A percentile compares a stretch with the other conserved stretches of the same genome.
Evolutionary conservation across 2,329 filamentous ascomycete species (phyloP).

Genomic region (Lasiodiplodia citricola): DNA sequence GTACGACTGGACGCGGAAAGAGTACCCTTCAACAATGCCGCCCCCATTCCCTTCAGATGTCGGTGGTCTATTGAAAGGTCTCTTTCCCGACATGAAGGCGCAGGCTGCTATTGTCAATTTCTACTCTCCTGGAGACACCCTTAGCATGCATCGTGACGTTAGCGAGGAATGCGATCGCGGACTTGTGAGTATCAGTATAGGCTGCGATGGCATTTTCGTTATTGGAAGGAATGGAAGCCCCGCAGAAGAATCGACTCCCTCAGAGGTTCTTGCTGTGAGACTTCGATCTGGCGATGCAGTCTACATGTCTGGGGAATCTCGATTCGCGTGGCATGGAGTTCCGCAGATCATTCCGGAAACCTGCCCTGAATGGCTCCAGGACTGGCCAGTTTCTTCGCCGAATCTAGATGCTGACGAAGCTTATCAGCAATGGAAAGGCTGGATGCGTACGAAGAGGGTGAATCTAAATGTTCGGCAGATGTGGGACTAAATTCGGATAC

Average conservation of each 20-base stretch:
- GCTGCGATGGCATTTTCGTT: conserved; percentile 89
- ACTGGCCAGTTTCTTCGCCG: conserved; percentile 69
- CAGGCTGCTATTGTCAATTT: conserved; percentile 95
- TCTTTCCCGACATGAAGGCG: conserved; percentile 79
- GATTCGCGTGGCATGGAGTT: conserved; percentile 95
- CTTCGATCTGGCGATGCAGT: conserved; percentile 86
- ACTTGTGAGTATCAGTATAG: conserved; percentile 83
- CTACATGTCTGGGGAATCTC: conserved; percentile 81
- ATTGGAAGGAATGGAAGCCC: conserved; percentile 68
- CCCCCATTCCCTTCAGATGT: conserved; percentile 79
- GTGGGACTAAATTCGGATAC: conserved; percentile 54
- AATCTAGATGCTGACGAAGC: conserved; percentile 31
- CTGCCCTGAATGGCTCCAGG: conserved; percentile 73
- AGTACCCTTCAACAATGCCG: conserved; percentile 72
- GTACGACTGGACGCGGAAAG: conserved; percentile 92
- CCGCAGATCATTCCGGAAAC: conserved; percentile 82
- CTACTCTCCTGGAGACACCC: conserved; percentile 86
- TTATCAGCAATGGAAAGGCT: conserved; percentile 76
- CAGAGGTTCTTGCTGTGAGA: conserved; percentile 60
- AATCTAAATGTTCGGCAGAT: conserved; percentile 95
- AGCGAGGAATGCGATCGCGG: conserved; percentile 81
- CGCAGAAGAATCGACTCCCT: conserved; percentile 37
- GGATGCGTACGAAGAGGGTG: conserved; percentile 86
- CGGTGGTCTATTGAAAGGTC: conserved; percentile 65
- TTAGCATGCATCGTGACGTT: conserved; percentile 92